Base-by-base conservation (phyloP, 768 basidiomycete genomes). In the Gymnopilus junonius region DNA sequence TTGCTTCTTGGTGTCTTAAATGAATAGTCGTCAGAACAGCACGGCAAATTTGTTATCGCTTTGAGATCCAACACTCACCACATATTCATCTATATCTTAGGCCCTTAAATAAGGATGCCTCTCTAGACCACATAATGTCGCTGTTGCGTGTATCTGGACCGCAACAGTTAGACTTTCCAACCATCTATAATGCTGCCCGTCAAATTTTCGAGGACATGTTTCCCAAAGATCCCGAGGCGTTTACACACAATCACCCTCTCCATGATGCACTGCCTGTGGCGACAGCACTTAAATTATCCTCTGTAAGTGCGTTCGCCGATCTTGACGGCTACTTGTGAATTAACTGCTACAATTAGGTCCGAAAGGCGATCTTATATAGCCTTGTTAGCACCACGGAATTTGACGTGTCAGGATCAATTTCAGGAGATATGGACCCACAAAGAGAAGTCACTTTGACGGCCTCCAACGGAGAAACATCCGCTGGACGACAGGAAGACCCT, bases 301-400 rank as follows among this genome's bases (percentile, higher is more conserved):
- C 79, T 4, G 90, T 90, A 67, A 69, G 88, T 79, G 34, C 23
- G 35, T 45, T 15, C 21, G 35, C 7, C 39, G 2, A 29, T 6
- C 27, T 63, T 27, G 21, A 37, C 43, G 8, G 20, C 35, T 37
- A 29, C 15, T 20, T 25, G 21, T 39, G 34, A n/a, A 40, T 29
- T 17, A 20, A 14, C 63, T 63, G 31, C 15, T 64, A 40, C 61
- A 56, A 21, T 14, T 62, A 89, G 88, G 80, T 86, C 57, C 82
- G 82, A 70, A 91, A 90, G 65, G 81, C 84, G 4, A 75, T 91
- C 31, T 79, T 88, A 60, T 92, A 93, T 71, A 83, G 80, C 68
- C 77, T 90, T 29, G 82, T 90, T 63, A 86, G 87, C 2, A 82
- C 80, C 17, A 80, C 83, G 35, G 80, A 90, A 64, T 85, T 89